A percentile compares a stretch with the other conserved stretches of the same genome.
phyloP scores from a whole-genome alignment of 371 early-diverging fungal species.

The Cokeromyces recurvatus region DNA sequence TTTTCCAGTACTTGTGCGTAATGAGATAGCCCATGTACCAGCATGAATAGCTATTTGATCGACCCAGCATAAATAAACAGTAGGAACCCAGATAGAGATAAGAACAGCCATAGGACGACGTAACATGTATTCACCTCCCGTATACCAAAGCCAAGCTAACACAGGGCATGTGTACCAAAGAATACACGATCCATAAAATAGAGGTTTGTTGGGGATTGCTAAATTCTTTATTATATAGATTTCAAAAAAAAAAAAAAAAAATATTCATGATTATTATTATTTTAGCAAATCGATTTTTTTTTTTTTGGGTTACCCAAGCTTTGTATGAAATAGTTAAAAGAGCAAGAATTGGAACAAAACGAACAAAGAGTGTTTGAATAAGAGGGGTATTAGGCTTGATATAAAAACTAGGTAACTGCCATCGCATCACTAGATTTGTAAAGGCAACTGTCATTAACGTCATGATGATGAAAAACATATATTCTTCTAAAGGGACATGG shows the following conservation, averaged over 20 bases:
- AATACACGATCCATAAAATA: constrained; percentile 56
- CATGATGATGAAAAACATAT: constrained; percentile 64
- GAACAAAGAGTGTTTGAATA: constrained; percentile 20
- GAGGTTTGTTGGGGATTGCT: constrained; percentile 32
- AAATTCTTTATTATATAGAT: too few relatives aligned
- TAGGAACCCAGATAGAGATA: constrained; percentile 36
- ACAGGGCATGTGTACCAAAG: constrained; percentile 55
- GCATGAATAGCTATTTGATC: constrained; percentile 49
- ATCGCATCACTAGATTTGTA: constrained; percentile 38
- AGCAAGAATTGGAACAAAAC: constrained; percentile 30
- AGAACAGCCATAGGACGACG: constrained; percentile 26
- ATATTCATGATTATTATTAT: neutral
- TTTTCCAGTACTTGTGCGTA: constrained; percentile 41
- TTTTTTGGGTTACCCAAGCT: constrained; percentile 33
- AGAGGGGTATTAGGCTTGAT: constrained; percentile 24
- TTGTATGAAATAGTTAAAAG: constrained; percentile 25
- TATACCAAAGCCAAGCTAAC: constrained; percentile 50
- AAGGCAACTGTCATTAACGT: constrained; percentile 47
- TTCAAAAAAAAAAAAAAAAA: too few relatives aligned
- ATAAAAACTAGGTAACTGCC: constrained; percentile 34
- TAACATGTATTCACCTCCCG: constrained; percentile 52
- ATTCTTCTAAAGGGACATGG: constrained; percentile 60
- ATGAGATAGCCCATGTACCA: constrained; percentile 56
- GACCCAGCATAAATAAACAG: constrained; percentile 48
- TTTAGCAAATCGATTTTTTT: neutral